These are phyloP conservation scores for Arbutus unedo DNA, from an alignment of 148 eudicot genomes.

Conservation along the genomic window DNA sequence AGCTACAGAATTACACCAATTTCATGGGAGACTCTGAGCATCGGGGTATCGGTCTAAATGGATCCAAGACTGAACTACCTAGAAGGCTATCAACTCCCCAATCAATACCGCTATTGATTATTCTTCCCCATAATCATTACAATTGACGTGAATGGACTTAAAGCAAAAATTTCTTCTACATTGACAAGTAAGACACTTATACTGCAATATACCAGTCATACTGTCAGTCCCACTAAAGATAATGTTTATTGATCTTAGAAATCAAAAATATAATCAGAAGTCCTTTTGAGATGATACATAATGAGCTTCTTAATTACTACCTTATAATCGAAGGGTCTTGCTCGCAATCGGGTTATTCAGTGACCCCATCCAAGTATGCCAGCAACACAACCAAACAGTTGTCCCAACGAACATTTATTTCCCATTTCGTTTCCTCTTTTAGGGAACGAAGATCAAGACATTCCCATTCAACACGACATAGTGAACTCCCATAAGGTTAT, in stretches of 20 bases:
- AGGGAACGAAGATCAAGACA: neutral
- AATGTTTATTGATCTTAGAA: too few species aligned
- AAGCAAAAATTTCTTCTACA: neutral
- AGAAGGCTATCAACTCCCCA: neutral
- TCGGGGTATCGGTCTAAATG: neutral
- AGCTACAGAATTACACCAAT: too few species aligned
- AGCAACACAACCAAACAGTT: too few species aligned
- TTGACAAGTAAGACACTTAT: neutral
- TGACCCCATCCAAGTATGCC: too few species aligned
- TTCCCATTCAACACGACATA: neutral
- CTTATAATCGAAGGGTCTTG: too few species aligned
- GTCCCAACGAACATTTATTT: neutral
- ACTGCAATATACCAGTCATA: neutral
- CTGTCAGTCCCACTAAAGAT: too few species aligned
- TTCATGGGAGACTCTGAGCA: neutral
- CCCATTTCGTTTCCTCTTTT: too few species aligned
- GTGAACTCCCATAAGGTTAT: neutral
- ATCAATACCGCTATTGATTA: neutral
- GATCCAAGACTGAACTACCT: neutral
- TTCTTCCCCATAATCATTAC: neutral
- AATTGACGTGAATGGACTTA: neutral
- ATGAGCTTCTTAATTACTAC: too few species aligned
- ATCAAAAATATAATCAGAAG: too few species aligned
- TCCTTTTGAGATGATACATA: too few species aligned
- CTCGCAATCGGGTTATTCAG: too few species aligned